These are phyloP conservation scores for Nothomitra cinnamomea DNA, from an alignment of 2,329 filamentous ascomycete genomes.

Conservation along the genomic window DNA sequence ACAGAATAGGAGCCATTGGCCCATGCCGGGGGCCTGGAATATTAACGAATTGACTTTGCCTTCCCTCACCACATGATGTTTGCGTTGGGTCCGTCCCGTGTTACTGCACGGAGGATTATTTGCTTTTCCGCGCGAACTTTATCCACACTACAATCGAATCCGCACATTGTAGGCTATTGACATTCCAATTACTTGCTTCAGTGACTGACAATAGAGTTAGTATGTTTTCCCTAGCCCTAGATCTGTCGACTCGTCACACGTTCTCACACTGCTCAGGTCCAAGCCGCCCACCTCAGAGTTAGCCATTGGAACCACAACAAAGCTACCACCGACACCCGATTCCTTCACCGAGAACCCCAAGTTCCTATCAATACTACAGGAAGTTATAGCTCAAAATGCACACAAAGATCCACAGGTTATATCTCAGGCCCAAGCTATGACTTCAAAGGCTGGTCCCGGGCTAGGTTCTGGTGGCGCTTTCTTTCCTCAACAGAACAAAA, in stretches of 20 bases:
- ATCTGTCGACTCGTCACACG: slow-evolving; percentile 27
- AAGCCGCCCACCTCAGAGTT: slow-evolving; percentile 35
- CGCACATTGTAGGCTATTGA: slow-evolving; percentile 1
- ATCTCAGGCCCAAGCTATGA: slow-evolving; percentile 41
- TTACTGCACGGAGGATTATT: background rate
- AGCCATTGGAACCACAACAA: slow-evolving; percentile 41
- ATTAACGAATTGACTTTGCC: no score
- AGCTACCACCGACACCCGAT: slow-evolving; percentile 41
- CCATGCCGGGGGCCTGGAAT: no score
- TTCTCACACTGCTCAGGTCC: slow-evolving; percentile 43
- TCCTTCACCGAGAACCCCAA: slow-evolving; percentile 41
- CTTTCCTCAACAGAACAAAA: slow-evolving; percentile 25
- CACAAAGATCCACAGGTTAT: slow-evolving; percentile 37
- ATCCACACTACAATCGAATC: slow-evolving; percentile 4
- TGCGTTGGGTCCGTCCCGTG: background rate
- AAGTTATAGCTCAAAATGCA: slow-evolving; percentile 38
- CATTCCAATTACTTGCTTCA: background rate
- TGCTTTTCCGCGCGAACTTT: slow-evolving; percentile 2
- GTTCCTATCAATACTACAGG: slow-evolving; percentile 42
- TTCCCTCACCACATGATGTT: background rate
- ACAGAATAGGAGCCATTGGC: no score
- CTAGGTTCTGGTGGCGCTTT: slow-evolving; percentile 36
- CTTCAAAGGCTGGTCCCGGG: slow-evolving; percentile 36
- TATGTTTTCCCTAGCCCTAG: slow-evolving; percentile 38
- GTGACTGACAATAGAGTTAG: slow-evolving; percentile 20